These are phyloP conservation scores for Lagenidium giganteum DNA, from an alignment of 352 stramenopile species.

Conservation along the genomic window DNA sequence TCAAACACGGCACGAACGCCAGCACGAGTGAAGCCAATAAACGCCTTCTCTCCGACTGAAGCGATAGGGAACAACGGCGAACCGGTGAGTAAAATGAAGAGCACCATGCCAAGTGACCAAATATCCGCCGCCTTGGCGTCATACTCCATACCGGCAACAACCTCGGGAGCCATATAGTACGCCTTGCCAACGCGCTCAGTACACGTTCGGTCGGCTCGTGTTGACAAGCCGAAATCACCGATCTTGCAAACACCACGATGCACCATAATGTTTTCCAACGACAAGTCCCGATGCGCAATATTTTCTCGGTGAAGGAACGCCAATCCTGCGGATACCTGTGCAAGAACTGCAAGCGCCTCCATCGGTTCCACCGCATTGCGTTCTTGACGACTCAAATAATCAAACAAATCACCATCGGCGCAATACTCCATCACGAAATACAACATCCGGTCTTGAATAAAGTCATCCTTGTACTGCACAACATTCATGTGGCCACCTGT, in stretches of 20 bases:
- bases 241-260: conserved; percentile 34
- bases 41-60: conserved; percentile 21
- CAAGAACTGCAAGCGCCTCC: conserved; percentile 29
- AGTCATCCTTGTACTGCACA: conserved; percentile 37
- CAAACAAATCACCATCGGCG: conserved; percentile 36
- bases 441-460: conserved; percentile 31
- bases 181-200: conserved; percentile 43
- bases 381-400: conserved; percentile 12
- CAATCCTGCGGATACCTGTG: conserved; percentile 31
- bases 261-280: conserved; percentile 46
- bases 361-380: conserved; percentile 9
- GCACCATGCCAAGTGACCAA: conserved; percentile 62
- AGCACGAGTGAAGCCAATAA: conserved; percentile 9
- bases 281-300: conserved; percentile 45
- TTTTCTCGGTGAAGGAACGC: conserved; percentile 34
- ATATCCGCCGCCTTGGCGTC: conserved; percentile 46
- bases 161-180: conserved; percentile 65
- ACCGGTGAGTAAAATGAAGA: conserved; percentile 63
- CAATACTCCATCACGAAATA: conserved; percentile 63
- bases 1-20: conserved; percentile 27
- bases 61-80: conserved; percentile 42
- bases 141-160: conserved; percentile 34
- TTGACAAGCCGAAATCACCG: conserved; percentile 52
- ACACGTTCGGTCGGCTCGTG: conserved; percentile 14
- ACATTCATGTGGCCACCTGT: conserved; percentile 38